These are phyloP conservation scores for Helotiales sp. DNA, from an alignment of 2,329 filamentous ascomycete genomes.

Conservation along the genomic window DNA sequence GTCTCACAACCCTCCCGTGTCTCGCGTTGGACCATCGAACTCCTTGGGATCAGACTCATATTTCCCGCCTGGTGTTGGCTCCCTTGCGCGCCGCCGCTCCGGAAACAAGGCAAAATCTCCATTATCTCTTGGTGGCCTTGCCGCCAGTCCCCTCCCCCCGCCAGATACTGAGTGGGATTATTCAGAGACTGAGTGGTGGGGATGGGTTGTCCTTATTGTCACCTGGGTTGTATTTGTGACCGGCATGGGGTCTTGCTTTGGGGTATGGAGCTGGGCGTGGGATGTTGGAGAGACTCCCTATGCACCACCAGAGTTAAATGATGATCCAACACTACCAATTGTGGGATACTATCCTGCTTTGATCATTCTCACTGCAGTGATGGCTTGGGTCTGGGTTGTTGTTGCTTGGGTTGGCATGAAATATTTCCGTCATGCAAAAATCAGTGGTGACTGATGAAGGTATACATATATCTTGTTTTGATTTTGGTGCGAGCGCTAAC, in stretches of 20 bases:
- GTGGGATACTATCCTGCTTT: conserved; percentile 96
- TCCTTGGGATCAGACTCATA: conserved; percentile 66
- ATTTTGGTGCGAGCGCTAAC: background rate
- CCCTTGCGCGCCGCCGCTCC: conserved; percentile 34
- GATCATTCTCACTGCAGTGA: conserved; percentile 88
- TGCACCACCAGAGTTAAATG: conserved; percentile 90
- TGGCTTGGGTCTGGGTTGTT: conserved; percentile 99
- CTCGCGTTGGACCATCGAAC: conserved; percentile 40
- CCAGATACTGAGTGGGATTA: conserved; percentile 77
- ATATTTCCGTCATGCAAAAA: conserved; percentile 97
- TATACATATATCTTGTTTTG: background rate
- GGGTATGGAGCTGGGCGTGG: conserved; percentile 98
- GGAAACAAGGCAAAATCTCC: conserved; percentile 53
- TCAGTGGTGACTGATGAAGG: conserved; percentile 44
- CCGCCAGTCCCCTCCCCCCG: conserved; percentile 46
- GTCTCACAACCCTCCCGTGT: conserved; percentile 41
- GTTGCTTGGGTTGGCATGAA: conserved; percentile 99
- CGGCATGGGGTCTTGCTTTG: conserved; percentile 93
- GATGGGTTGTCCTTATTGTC: conserved; percentile 85
- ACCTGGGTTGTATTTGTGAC: conserved; percentile 97
- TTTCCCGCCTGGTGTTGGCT: conserved; percentile 47
- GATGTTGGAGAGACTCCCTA: conserved; percentile 96
- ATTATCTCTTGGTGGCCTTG: conserved; percentile 54
- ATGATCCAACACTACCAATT: conserved; percentile 92
- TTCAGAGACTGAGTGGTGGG: conserved; percentile 95